Percentiles rank a stretch among this genome's conserved stretches.
phyloP scores from a whole-genome alignment of 495 filamentous ascomycete genomes.

The Geoglossum glabrum region DNA sequence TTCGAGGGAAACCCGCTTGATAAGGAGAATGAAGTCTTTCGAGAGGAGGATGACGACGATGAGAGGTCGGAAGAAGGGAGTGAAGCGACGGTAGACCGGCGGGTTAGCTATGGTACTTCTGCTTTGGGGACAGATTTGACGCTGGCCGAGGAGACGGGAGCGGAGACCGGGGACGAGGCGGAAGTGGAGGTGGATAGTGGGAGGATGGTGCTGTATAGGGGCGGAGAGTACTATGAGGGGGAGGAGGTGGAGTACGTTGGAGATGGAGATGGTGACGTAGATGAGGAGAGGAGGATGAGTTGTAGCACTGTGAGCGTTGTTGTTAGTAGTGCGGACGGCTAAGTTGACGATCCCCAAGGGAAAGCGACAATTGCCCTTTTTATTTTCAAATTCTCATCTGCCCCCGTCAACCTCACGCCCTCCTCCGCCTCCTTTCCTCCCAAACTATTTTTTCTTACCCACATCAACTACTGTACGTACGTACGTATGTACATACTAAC shows the following conservation, averaged over 20 bases:
- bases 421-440: too few species aligned
- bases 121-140: background rate
- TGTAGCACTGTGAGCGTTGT: background rate
- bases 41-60: constrained; percentile 29
- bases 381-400: too few species aligned
- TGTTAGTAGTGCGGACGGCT: background rate
- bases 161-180: background rate
- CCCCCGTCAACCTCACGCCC: too few species aligned
- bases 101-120: constrained; percentile 23
- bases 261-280: background rate
- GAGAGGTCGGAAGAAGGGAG: constrained; percentile 19
- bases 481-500: too few species aligned
- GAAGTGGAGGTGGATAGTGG: background rate
- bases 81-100: constrained; percentile 32
- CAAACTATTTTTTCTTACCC: too few species aligned
- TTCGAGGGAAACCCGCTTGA: constrained; percentile 21
- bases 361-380: too few species aligned
- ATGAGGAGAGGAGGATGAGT: background rate
- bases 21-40: constrained; percentile 41
- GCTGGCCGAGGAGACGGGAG: background rate
- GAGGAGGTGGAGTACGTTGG: background rate
- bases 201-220: background rate
- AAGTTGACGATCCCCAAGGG: background rate
- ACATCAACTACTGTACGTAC: too few species aligned
- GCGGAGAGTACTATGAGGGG: background rate